A percentile compares a stretch with the other conserved stretches of the same genome.
phyloP scores from a whole-genome alignment of 345 rosid species.

The Geranium brycei region DNA sequence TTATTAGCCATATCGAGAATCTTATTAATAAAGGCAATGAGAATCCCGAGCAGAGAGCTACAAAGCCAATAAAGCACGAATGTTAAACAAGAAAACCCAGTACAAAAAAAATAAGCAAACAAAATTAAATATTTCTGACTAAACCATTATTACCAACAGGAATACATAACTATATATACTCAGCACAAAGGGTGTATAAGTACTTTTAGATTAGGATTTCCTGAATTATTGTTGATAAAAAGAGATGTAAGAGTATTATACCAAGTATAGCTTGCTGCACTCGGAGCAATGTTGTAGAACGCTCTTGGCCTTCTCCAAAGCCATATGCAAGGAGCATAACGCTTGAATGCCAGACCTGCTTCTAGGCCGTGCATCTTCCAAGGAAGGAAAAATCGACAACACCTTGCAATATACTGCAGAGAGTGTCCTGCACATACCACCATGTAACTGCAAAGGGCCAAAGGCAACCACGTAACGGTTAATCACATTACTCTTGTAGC shows the following conservation, averaged over 20 bases:
- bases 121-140: not conserved
- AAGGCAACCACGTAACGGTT: conserved; percentile 5
- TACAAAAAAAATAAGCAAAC: too few species aligned
- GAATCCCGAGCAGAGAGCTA: too few species aligned
- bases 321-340: conserved; percentile 81
- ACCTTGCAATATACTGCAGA: conserved; percentile 61
- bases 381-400: conserved; percentile 60
- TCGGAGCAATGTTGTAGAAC: conserved; percentile 83
- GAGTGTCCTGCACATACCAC: conserved; percentile 72
- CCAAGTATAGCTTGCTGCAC: conserved; percentile 90
- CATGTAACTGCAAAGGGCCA: conserved; percentile 69
- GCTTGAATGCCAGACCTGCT: conserved; percentile 97
- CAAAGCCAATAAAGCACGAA: too few species aligned
- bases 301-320: conserved; percentile 76
- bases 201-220: too few species aligned
- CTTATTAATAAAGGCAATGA: too few species aligned
- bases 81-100: too few species aligned
- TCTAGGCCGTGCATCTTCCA: conserved; percentile 93
- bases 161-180: too few species aligned
- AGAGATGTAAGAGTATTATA: conserved; percentile 11
- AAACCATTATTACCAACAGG: not conserved
- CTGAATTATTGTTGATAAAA: too few species aligned
- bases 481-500: not conserved
- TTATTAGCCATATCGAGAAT: too few species aligned
- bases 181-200: too few species aligned